Base-by-base conservation (phyloP, 768 basidiomycete species). In the Gyrodon lividus region DNA sequence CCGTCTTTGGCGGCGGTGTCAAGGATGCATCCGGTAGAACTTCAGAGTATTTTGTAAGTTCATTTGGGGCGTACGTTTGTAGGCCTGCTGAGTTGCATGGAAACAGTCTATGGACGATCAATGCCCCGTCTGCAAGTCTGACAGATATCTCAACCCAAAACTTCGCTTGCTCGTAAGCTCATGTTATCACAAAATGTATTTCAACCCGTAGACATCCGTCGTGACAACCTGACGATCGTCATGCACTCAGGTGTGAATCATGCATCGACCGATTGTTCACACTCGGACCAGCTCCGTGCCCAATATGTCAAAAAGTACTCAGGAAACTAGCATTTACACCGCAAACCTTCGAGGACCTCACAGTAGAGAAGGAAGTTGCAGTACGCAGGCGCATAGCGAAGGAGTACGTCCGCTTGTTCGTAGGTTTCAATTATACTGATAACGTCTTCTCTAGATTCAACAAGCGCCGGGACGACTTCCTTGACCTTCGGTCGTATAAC, bases 131-230 rank as follows among this genome's bases (percentile, higher is more conserved):
- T 98, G 97, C 77, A 93, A 93, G 70, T 94, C 92, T 35, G 97
- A 99, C 68, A 77, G 96, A 48, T 98, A 97, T 66, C 76, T 97
- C 52, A 97, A 98, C 62, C 92, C 94, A 19, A 96, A 95, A 64
- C 75, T 99, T 30, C 83, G 96, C 38, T 77, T 99, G 34, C 80
- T 98, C 43, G 94, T 99, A 60, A 93, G 91, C 69, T 87, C 92
- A 14, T 99, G 97, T 68, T 99, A 97, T 70, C 97, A 99, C 72
- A 97, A 97, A 79, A 96, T 98, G 97, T 94, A 58, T 55, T 76
- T 30, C 41, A 51, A 45, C 26, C 20, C 28, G 22, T 20, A 19
- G 22, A 24, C 24, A 31, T 43, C 8, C 6, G 28, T 33, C 28
- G 17, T 22, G 24, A 30, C 45, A 17, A 45, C 58, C 69, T 22